Evolutionary conservation across 371 early-diverging fungal species (phyloP), one percentile per base, ranked within the genome.

Genomic region (Zancudomyces culisetae): DNA sequence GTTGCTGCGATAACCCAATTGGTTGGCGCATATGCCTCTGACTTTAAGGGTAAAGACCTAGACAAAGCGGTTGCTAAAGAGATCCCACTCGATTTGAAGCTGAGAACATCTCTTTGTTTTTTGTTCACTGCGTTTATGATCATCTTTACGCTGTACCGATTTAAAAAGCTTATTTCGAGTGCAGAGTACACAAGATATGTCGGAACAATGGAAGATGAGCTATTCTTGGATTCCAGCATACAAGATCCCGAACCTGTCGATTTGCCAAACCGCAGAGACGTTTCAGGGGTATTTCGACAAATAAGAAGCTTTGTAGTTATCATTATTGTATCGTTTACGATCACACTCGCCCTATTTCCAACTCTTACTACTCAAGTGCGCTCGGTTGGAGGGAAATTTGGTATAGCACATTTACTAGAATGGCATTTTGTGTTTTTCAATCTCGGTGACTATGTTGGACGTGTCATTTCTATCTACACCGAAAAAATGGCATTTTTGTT

Each of bases 281-380:
- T 47, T 6, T 47, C 3, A 3, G 24, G 50, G 10, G 53, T 70
- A 27, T 72, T 74, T 50, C 57, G 62, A 23, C 65, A 68, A 53
- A 64, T 66, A 26, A 68, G 64, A 29, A 63, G 70, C 19, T 58
- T 76, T 22, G 66, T 70, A 10, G 70, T 77, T 50, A 64, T 77
- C 15, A 69, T 83, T 2, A 58, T 66, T 10, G 63, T 80, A 30
- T 68, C 73, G 20, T 85, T 84, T 62, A 55, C 69, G 0, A 60
- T 83, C 49, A 87, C 88, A 0, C 59, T 87, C 19, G 69, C 76
- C 26, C 56, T 87, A 18, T 87, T 80, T 63, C 88, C 88, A 0
- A 78, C 88, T 1, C 70, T 85, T 41, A 83, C 85, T 0, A 70
- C 79, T 0, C 64, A 75, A 15, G 79, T 85, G 56, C 74, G 72